Base-by-base conservation (phyloP, 495 filamentous ascomycete species). In the Aspergillus taichungensis region DNA sequence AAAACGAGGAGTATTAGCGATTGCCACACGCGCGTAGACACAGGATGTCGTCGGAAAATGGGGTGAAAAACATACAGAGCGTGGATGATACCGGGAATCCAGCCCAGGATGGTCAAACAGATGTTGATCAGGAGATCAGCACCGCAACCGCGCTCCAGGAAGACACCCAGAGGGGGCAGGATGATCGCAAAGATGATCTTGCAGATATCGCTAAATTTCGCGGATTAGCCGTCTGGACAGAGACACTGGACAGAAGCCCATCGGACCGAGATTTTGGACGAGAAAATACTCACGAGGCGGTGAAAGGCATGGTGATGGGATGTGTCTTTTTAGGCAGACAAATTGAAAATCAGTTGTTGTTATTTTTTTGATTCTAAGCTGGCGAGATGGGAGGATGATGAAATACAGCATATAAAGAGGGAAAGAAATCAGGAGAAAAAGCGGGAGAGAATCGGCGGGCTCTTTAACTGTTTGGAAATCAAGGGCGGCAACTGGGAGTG, bases 111-210 rank as follows among this genome's bases (percentile, higher is more conserved):
- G 39, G 87, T 92, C 61, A 95, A 71, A 52, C 83, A 74, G 68
- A 94, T 80, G 73, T 92, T 94, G 76, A 95, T 88, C 55, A 85
- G 68, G 51, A 95, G 71, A 57, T 94, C 86, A 57, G 79, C 76
- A 62, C 79, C 77, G 69, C 85, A 89, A 60, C 89, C 89, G 33
- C 83, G 80, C 74, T 92, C 85, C 46, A 94, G 78, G 76, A 95
- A 94, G 61, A 94, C 90, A 64, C 88, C 87, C 30, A 94, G 74
- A 51, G 90, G 90, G 33, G 90, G 90, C 40, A 94, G 74, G 72
- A 94, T 67, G 71, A 94, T 73, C 70, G 87, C 84, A 61, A 90
- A 72, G 68, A 92, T 80, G 75, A 94, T 88, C 74, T 94, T 91
- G 84, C 82, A 83, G 75, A 91, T 87, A 62, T 94, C 87, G 67